Conservation (phyloP, 108 stramenopile species). For the Cyclotella cryptica region DNA sequence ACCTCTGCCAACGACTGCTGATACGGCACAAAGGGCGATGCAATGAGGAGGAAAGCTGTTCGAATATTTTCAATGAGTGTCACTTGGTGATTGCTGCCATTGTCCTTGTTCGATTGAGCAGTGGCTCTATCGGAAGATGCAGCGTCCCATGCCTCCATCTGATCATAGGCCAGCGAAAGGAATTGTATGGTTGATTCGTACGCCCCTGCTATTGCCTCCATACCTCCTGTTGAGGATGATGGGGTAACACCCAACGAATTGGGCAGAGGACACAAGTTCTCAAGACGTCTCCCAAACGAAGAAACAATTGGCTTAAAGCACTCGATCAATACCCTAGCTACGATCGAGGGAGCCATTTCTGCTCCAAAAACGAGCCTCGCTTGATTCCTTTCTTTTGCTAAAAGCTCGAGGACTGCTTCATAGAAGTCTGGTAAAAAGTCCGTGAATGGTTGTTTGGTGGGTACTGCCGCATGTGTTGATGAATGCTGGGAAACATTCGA, state of each 20-base stretch:
- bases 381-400: constrained; percentile 77
- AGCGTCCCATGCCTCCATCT: constrained; percentile 66
- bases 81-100: constrained; percentile 7
- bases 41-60: constrained; percentile 60
- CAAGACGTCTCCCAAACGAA: constrained; percentile 75
- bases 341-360: constrained; percentile 64
- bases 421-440: constrained; percentile 83
- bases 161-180: constrained; percentile 82
- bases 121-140: constrained; percentile 35
- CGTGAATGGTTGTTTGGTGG: constrained; percentile 49
- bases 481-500: background rate
- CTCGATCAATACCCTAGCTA: constrained; percentile 67
- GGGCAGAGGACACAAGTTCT: constrained; percentile 53
- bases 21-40: constrained; percentile 78
- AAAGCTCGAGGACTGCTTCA: constrained; percentile 66
- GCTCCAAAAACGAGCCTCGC: constrained; percentile 75
- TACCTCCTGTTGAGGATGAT: constrained; percentile 42
- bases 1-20: constrained; percentile 62
- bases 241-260: background rate
- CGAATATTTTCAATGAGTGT: constrained; percentile 52
- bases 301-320: constrained; percentile 79
- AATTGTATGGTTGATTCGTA: constrained; percentile 86
- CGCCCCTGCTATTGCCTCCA: constrained; percentile 71
- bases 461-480: background rate
- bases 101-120: background rate